Base-by-base conservation (phyloP, 2,329 filamentous ascomycete genomes). In the Tolypocladium guangdongense region DNA sequence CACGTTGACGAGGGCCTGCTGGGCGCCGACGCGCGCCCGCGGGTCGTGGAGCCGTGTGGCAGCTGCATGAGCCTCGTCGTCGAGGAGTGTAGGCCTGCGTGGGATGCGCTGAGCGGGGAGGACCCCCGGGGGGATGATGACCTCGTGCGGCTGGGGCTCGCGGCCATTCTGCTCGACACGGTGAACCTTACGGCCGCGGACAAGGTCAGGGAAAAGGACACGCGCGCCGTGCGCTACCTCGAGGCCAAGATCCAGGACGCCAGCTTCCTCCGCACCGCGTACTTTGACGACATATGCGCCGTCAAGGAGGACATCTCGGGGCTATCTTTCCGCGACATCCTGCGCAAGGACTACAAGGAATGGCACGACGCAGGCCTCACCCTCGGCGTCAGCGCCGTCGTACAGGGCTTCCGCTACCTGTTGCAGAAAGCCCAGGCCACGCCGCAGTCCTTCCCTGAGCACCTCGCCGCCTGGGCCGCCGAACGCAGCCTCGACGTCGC, bases 291-390 rank as follows among this genome's bases (percentile, higher is more conserved):
- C 53, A 76, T 91, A 30, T 73, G 75, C 1, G 68, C 68, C 6
- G 83, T 87, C 6, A 91, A 91, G 67, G 78, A 82, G 57, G 80
- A 90, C 59, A 76, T 93, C 51, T 79, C 77, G 3, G 60, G 64
- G 0, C 69, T 93, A 47, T 72, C 70, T 38, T 68, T 90, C 59
- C 71, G 77, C 24, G 88, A 91, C 60, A 78, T 91, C 39, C 68
- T 92, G 51, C 77, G 86, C 58, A 92, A 92, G 67, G 88, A 95
- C 69, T 95, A 91, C 70, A 95, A 95, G 71, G 78, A 87, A 63
- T 93, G 88, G 88, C 71, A 70, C 12, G 80, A 82, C 53, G 71
- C 71, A 12, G 71, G 68, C 0, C 64, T 82, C 38, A 74, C 70
- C 20, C 74, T 92, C 5, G 88, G 88, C n/a, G 81, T 88, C 18